Evolutionary conservation across 164 flowering plant genomes (phyloP), one percentile per base, ranked within the genome.

Genomic region (Santalum album): DNA sequence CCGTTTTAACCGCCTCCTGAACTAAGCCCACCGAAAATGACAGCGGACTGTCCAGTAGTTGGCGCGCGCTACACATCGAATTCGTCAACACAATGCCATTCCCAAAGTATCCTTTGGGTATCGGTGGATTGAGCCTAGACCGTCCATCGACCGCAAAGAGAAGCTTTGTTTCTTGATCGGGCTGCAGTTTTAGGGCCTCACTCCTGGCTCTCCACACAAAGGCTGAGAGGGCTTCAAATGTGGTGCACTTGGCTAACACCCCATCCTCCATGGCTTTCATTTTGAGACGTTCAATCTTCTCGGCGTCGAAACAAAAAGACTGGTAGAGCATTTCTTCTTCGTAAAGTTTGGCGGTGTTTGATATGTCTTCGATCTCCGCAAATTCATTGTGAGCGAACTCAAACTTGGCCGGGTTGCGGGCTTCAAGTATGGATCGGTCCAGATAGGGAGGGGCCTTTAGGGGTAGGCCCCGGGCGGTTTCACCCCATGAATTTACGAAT

Each of bases 141-240:
- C 99, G 67, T 12, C 90, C 95, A 52, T 92, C 99, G 6, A 85
- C 97, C 1, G 97, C 96, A 46, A 89, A 92, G 49, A 92, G 88
- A 47, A 92, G 94, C 64, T 87, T 92, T 1, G 83, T 76, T 48
- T 78, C 66, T 54, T 89, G 96, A n/a, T 89, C 83, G 23, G 94
- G 88, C 14, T 56, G 48, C 79, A 92, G 44, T 21, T 42, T 61
- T 44, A 89, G 45, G 0, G 99, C 78, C 60, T 75, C 54, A 23
- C 69, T 65, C 20, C 99, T 58, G 2, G 86, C 81, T 55, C 65
- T 79, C 99, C 99, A 92, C 12, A 92, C 87, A 51, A 85, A 87
- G 6, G 79, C 97, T 0, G 96, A 73, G 34, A 92, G 83, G 26
- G 81, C 90, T 74, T 89, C 87, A 42, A 92, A 92, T 2, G 86